phyloP scores from a whole-genome alignment of 169 alveolate species.

The Ichthyophthirius multifiliis region DNA sequence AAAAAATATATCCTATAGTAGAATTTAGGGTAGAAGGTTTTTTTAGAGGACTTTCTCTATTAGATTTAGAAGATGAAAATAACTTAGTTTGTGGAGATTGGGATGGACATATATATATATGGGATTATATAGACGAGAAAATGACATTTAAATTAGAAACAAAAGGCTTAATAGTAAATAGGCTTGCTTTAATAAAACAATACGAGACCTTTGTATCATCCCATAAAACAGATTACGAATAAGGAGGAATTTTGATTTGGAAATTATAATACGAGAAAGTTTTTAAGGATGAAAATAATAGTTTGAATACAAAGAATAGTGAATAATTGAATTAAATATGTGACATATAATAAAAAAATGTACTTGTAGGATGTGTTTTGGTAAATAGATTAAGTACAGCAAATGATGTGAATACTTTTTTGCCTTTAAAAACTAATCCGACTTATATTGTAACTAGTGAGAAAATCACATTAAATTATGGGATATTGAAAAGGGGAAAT shows the following conservation, averaged over 20 bases:
- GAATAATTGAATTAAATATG: no score
- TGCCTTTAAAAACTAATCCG: not conserved
- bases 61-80: not conserved
- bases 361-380: not conserved
- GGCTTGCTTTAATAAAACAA: not conserved
- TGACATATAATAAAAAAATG: no score
- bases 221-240: not conserved
- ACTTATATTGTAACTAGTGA: slow-evolving; percentile 4
- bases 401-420: not conserved
- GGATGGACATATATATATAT: not conserved
- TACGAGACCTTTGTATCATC: not conserved
- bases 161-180: not conserved
- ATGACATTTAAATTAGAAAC: not conserved
- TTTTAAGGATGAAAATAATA: not conserved
- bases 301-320: no score
- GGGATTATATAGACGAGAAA: not conserved
- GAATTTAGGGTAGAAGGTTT: slow-evolving; percentile 4
- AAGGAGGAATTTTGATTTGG: not conserved
- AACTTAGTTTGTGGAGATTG: not conserved
- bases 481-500: not conserved
- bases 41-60: not conserved
- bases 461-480: not conserved
- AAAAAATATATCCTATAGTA: not conserved
- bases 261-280: not conserved
- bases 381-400: not conserved